Base-by-base conservation (phyloP, 2,329 filamentous ascomycete genomes). In the Pyrenophora tritici-repentis region DNA sequence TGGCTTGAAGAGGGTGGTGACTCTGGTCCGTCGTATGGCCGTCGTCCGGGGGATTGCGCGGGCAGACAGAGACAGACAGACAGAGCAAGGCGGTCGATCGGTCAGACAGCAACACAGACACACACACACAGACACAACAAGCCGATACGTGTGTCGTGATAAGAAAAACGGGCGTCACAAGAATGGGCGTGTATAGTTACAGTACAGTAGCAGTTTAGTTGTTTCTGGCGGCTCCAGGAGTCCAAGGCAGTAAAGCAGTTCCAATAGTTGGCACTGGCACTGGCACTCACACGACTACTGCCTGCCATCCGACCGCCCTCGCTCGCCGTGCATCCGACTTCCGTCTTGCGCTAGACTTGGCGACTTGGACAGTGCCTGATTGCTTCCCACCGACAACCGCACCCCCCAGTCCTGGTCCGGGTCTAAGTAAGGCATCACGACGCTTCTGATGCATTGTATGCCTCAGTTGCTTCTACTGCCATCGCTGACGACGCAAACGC, bases 121-220 rank as follows among this genome's bases (percentile, higher is more conserved):
- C 42, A 18, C 36, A 24, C 4, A 29, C 34, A 17, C n/a, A n/a
- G n/a, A n/a, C n/a, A n/a, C n/a, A n/a, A n/a, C n/a, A n/a, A n/a
- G n/a, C n/a, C n/a, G n/a, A n/a, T n/a, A n/a, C 14, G 32, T 9
- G 29, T 32, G 41, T 29, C 16, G 48, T 42, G 44, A 24, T 37
- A 44, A 54, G 34, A 44, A 3, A 44, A 36, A 45, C 8, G 39
- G 47, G 45, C 31, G 47, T 41, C 34, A 52, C 57, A 58, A 58
- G 57, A 60, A 60, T 60, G 57, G 47, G 55, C 50, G 56, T 40
- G 46, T 32, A 22, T 9, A 20, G 42, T 42, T n/a, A n/a, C n/a
- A n/a, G n/a, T n/a, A n/a, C n/a, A n/a, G n/a, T n/a, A n/a, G n/a
- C n/a, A 47, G 6, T 26, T 8, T 26, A 8, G 24, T 26, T 29